phyloP scores from a whole-genome alignment of 2,329 filamentous ascomycete genomes.

The Hypoxylon sp. region DNA sequence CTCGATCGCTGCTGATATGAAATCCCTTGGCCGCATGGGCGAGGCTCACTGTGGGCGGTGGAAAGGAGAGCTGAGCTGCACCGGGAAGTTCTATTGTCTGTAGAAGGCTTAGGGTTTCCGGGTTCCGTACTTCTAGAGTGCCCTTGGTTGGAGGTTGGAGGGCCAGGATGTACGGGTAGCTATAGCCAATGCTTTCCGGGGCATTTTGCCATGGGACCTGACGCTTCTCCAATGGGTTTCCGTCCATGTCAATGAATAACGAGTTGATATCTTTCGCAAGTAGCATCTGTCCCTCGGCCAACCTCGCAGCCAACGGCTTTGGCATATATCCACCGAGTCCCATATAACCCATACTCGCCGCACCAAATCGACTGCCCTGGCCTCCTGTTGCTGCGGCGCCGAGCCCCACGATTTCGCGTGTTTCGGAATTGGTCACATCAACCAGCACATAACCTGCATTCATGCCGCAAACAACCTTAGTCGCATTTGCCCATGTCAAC shows the following conservation, averaged over 20 bases:
- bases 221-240: slow-evolving; percentile 80
- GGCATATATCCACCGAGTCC: slow-evolving; percentile 91
- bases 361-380: slow-evolving; percentile 79
- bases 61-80: slow-evolving; percentile 87
- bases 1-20: slow-evolving; percentile 88
- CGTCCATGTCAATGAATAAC: slow-evolving; percentile 85
- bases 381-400: slow-evolving; percentile 69
- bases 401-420: slow-evolving; percentile 81
- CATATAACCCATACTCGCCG: slow-evolving; percentile 95
- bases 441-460: slow-evolving; percentile 91
- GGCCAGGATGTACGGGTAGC: slow-evolving; percentile 93
- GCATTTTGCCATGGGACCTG: slow-evolving; percentile 93
- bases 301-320: slow-evolving; percentile 83
- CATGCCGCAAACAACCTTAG: slow-evolving; percentile 87
- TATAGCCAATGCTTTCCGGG: slow-evolving; percentile 92
- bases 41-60: slow-evolving; percentile 91
- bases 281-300: slow-evolving; percentile 84
- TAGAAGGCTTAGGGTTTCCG: slow-evolving; percentile 86
- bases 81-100: slow-evolving; percentile 85
- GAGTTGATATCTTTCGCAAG: slow-evolving; percentile 99
- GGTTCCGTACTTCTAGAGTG: slow-evolving; percentile 88
- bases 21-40: slow-evolving; percentile 97
- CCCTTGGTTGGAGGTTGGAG: slow-evolving; percentile 86
- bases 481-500: slow-evolving; percentile 89
- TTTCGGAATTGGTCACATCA: slow-evolving; percentile 76